Evolutionary conservation across 768 basidiomycete species (phyloP), one percentile per base, ranked within the genome.

Genomic region (Cyathus striatus): DNA sequence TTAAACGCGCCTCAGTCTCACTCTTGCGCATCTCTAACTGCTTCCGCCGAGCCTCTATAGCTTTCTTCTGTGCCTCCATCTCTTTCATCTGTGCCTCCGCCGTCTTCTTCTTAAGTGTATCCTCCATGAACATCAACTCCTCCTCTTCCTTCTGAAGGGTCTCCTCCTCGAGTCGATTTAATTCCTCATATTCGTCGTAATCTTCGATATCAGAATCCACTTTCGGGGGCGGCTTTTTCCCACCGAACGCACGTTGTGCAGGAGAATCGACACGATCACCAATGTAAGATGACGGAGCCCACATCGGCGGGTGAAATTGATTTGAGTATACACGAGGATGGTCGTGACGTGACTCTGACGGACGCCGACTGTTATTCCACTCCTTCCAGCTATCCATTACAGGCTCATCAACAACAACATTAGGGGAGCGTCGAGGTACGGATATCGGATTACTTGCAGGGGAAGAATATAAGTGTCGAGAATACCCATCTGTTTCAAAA

Each of bases 1-100:
- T 23, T 39, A 54, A 49, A 24, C 45, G 53, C 50, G 51, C 57
- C 42, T 59, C 60, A 35, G 59, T 54, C 56, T 35, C 56, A 39
- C 42, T 49, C 50, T 45, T 46, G 53, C 36, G 40, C 3, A 55
- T 56, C 13, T 56, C 58, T 26, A 50, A 46, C 45, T 51, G 45
- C 38, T 30, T 23, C 22, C 6, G 9, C 48, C 45, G 41, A 23
- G 17, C 13, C 30, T 35, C 32, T 13, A 56, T 55, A 25, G 47
- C 51, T 24, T 66, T 61, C 34, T 52, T 55, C 25, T 32, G 33
- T 35, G 41, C 55, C 0, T 46, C 49, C 25, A 59, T 57, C 23
- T 53, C 48, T 45, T 50, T 45, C 41, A 41, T 43, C 45, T 18
- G 42, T 40, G 40, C 35, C 1, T 46, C 46, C 0, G 47, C 49